Evolutionary conservation across 164 flowering plant genomes (phyloP).

Genomic region (Chloranthus sessilifolius): DNA sequence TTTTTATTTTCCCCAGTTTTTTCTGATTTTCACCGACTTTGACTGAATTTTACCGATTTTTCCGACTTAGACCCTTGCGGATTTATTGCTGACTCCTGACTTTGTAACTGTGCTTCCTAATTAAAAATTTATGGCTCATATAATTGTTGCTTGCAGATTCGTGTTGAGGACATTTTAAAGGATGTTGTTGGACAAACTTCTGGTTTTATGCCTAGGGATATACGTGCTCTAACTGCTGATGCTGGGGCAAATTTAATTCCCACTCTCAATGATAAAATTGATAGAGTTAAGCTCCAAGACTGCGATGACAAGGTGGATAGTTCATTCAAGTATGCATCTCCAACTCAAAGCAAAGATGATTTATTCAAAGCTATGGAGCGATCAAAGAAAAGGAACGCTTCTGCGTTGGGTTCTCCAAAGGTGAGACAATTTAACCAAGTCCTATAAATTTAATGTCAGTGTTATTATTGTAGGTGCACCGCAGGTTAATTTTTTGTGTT

Average conservation of each 20-base stretch:
- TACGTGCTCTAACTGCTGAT: slow-evolving; percentile 78
- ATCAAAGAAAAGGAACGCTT: slow-evolving; percentile 84
- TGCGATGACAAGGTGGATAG: slow-evolving; percentile 11
- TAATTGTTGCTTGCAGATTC: slow-evolving; percentile 40
- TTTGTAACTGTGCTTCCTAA: no score
- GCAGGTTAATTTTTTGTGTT: no score
- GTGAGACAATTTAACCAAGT: slow-evolving; percentile 29
- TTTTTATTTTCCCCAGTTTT: no score
- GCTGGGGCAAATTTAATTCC: slow-evolving; percentile 56
- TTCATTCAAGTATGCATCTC: slow-evolving; percentile 16
- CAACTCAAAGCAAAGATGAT: slow-evolving; percentile 41
- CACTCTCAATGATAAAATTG: slow-evolving; percentile 14
- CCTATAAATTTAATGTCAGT: background rate
- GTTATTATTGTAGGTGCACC: no score
- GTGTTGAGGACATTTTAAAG: slow-evolving; percentile 46
- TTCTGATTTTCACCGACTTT: no score
- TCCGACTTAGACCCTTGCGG: no score
- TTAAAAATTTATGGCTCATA: slow-evolving; percentile 19
- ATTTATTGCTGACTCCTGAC: no score
- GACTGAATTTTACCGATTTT: no score
- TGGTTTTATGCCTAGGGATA: slow-evolving; percentile 85
- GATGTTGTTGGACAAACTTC: slow-evolving; percentile 80
- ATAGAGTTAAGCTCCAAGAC: slow-evolving; percentile 16
- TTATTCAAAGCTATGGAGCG: slow-evolving; percentile 62
- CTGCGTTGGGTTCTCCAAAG: slow-evolving; percentile 92